A percentile compares a stretch with the other conserved stretches of the same genome.
Conservation (phyloP, 495 filamentous ascomycete genomes). For the Talaromyces wortmannii region DNA sequence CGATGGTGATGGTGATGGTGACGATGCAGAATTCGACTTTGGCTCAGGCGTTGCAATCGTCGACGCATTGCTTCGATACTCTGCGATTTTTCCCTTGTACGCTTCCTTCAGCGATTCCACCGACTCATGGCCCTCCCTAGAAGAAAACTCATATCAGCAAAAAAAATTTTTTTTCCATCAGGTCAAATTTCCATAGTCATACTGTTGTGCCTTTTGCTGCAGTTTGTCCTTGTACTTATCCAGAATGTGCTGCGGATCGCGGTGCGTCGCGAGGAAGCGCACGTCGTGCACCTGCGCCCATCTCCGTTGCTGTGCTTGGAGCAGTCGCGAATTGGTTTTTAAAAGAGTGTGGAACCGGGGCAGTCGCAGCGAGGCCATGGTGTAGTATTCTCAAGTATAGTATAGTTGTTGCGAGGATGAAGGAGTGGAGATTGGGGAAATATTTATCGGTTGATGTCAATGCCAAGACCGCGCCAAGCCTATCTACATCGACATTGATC, state of each 20-base stretch:
- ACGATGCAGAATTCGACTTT: slow-evolving; percentile 1
- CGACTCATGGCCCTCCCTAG: slow-evolving; percentile 64
- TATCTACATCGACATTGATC: no score
- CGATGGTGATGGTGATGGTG: slow-evolving; percentile 17
- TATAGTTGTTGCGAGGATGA: no score
- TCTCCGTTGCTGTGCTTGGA: slow-evolving; percentile 56
- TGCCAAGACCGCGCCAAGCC: no score
- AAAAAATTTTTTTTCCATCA: not conserved
- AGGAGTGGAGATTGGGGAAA: no score
- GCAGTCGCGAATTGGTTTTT: slow-evolving; percentile 18
- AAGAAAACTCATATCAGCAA: not conserved
- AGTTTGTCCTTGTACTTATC: slow-evolving; percentile 89
- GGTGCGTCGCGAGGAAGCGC: slow-evolving; percentile 72
- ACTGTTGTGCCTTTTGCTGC: slow-evolving; percentile 72
- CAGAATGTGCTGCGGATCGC: slow-evolving; percentile 52
- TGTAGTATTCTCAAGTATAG: not conserved
- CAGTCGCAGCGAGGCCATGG: slow-evolving; percentile 1
- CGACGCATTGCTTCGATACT: slow-evolving; percentile 53
- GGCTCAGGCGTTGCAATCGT: slow-evolving; percentile 48
- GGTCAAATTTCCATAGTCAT: not conserved
- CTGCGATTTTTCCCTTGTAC: slow-evolving; percentile 75
- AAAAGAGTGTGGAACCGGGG: slow-evolving; percentile 7
- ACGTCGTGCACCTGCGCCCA: slow-evolving; percentile 92
- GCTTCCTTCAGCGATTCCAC: slow-evolving; percentile 72
- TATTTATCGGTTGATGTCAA: no score